A percentile compares a stretch with the other conserved stretches of the same genome.
These are phyloP conservation scores for Cladophialophora psammophila DNA, from an alignment of 2,329 filamentous ascomycete genomes.

Conservation along the genomic window DNA sequence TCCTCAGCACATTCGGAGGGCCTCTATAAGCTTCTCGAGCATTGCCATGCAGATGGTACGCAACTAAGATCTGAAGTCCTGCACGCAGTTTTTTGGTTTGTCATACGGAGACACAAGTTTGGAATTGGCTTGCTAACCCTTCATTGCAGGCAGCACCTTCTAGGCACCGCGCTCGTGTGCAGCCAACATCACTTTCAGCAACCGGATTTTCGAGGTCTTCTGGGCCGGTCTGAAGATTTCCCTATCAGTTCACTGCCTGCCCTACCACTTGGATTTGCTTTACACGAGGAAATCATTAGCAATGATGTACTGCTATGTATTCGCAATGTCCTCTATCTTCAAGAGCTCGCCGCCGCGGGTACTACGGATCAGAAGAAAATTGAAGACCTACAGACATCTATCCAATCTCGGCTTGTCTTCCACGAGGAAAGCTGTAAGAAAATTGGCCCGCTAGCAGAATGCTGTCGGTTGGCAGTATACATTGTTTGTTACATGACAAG, in stretches of 20 bases:
- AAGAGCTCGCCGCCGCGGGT: background rate
- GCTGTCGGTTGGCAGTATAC: conserved; percentile 26
- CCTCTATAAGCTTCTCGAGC: conserved; percentile 21
- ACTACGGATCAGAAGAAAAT: background rate
- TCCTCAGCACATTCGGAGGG: conserved; percentile 26
- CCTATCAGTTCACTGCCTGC: background rate
- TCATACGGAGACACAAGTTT: background rate
- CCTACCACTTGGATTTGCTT: conserved; percentile 20
- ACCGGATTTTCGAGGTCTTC: conserved; percentile 15
- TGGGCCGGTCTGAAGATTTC: conserved; percentile 6
- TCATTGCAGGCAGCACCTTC: conserved; percentile 23
- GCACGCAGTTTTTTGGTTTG: conserved; percentile 24
- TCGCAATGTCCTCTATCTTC: conserved; percentile 8
- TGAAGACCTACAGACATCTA: conserved; percentile 19
- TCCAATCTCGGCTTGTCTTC: conserved; percentile 20
- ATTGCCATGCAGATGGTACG: conserved; percentile 11
- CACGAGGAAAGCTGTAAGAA: conserved; percentile 14
- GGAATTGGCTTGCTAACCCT: background rate
- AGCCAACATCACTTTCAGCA: conserved; percentile 13
- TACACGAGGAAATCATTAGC: conserved; percentile 21
- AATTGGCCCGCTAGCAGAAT: conserved; percentile 22
- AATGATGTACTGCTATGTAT: conserved; percentile 17
- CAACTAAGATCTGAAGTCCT: conserved; percentile 18
- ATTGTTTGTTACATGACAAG: conserved; percentile 21
- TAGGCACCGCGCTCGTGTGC: conserved; percentile 16